Conservation (phyloP, 345 rosid genomes). For the Gossypium thurberi region DNA sequence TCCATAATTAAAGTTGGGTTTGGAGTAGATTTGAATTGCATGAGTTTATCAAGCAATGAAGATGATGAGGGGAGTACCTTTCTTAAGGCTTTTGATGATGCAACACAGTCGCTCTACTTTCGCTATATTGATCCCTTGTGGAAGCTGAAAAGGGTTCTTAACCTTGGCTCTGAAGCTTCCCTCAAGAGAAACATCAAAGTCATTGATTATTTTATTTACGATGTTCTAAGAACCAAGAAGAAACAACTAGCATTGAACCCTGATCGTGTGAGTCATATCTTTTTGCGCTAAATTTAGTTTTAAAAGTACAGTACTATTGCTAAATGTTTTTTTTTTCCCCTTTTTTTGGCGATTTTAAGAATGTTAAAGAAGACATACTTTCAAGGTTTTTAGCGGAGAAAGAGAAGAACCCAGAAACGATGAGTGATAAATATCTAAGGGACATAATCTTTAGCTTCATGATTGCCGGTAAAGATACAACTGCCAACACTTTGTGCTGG, state of each 20-base stretch:
- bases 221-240: not conserved
- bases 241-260: not conserved
- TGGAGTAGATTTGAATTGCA: constrained; percentile 25
- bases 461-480: constrained; percentile 73
- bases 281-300: no score
- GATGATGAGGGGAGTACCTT: constrained; percentile 38
- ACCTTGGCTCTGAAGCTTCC: constrained; percentile 46
- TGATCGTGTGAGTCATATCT: not conserved
- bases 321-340: not conserved
- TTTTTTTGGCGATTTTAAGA: constrained; percentile 10
- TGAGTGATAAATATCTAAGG: constrained; percentile 55
- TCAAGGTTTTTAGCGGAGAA: constrained; percentile 58
- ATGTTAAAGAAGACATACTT: constrained; percentile 53
- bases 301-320: no score
- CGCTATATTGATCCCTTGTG: constrained; percentile 62
- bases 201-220: not conserved
- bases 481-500: constrained; percentile 57
- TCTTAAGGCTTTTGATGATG: constrained; percentile 71
- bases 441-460: constrained; percentile 65
- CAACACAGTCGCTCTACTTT: constrained; percentile 38
- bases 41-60: constrained; percentile 40
- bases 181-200: constrained; percentile 39
- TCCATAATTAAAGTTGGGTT: not conserved
- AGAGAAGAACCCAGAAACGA: constrained; percentile 46
- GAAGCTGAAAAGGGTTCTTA: constrained; percentile 46